Evolutionary conservation across 1,284 basidiomycete species (phyloP).

Genomic region (Leccinum pseudoinsigne): DNA sequence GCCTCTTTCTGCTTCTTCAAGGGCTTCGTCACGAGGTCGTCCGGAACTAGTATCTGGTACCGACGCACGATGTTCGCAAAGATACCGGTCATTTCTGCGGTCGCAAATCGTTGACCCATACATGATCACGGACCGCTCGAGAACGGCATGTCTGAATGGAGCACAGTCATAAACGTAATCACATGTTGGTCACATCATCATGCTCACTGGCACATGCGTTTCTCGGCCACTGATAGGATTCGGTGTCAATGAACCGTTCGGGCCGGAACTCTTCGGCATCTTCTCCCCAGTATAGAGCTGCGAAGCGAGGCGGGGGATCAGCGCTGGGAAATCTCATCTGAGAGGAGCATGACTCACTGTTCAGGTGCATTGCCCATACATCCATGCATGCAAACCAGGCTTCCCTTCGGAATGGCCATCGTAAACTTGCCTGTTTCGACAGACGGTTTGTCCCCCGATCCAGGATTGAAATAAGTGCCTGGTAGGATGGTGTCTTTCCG

Average conservation of each 20-base stretch:
- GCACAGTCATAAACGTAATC: background rate
- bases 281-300: too few species aligned
- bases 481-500: too few species aligned
- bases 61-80: slow-evolving; percentile 31
- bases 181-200: background rate
- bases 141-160: slow-evolving; percentile 37
- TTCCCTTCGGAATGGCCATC: slow-evolving; percentile 19
- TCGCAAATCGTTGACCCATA: slow-evolving; percentile 40
- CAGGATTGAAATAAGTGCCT: too few species aligned
- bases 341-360: slow-evolving; percentile 26
- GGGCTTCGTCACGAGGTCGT: slow-evolving; percentile 29
- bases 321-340: background rate
- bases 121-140: slow-evolving; percentile 40
- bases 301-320: too few species aligned
- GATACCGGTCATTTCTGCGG: slow-evolving; percentile 28
- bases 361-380: slow-evolving; percentile 39
- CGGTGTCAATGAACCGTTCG: too few species aligned
- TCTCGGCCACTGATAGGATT: too few species aligned
- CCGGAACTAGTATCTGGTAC: slow-evolving; percentile 35
- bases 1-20: slow-evolving; percentile 29
- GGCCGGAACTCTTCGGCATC: too few species aligned
- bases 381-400: slow-evolving; percentile 37
- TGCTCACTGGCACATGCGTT: too few species aligned
- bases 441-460: too few species aligned
- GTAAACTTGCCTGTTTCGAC: too few species aligned